These are phyloP conservation scores for Claviceps sp. DNA, from an alignment of 2,329 filamentous ascomycete genomes.

Conservation along the genomic window DNA sequence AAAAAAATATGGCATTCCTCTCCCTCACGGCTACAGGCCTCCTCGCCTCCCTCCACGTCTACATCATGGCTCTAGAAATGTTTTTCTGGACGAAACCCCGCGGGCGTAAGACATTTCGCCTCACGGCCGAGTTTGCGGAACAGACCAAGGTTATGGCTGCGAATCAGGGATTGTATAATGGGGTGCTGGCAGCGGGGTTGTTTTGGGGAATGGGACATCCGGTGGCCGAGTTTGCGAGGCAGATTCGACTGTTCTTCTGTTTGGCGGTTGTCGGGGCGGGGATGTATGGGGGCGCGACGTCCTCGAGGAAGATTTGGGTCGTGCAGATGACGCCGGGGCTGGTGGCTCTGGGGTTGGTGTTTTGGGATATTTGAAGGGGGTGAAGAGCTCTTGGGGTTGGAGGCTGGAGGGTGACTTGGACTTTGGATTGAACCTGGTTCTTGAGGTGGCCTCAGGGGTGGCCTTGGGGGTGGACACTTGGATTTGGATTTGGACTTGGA, in stretches of 20 bases:
- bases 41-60: slow-evolving; percentile 30
- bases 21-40: slow-evolving; percentile 22
- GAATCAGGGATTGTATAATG: slow-evolving; percentile 41
- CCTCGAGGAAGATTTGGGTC: slow-evolving; percentile 26
- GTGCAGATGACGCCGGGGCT: slow-evolving; percentile 25
- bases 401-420: too few relatives aligned
- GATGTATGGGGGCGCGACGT: slow-evolving; percentile 29
- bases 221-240: slow-evolving; percentile 23
- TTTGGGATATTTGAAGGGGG: slow-evolving; percentile 9
- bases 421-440: too few relatives aligned
- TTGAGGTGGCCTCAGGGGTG: too few relatives aligned
- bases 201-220: slow-evolving; percentile 34
- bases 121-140: slow-evolving; percentile 30
- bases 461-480: too few relatives aligned
- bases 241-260: slow-evolving; percentile 35
- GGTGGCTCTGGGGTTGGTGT: not conserved
- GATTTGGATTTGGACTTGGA: too few relatives aligned
- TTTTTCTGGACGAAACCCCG: slow-evolving; percentile 34
- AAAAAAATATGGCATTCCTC: slow-evolving; percentile 8
- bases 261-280: slow-evolving; percentile 32
- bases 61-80: slow-evolving; percentile 36
- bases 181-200: slow-evolving; percentile 36
- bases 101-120: slow-evolving; percentile 30
- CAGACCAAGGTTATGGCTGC: slow-evolving; percentile 31
- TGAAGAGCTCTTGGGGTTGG: not conserved